Percentiles rank a stretch among this genome's conserved stretches.
These are phyloP conservation scores for Aspergillus sp. DNA, from an alignment of 2,329 filamentous ascomycete genomes.

Conservation along the genomic window DNA sequence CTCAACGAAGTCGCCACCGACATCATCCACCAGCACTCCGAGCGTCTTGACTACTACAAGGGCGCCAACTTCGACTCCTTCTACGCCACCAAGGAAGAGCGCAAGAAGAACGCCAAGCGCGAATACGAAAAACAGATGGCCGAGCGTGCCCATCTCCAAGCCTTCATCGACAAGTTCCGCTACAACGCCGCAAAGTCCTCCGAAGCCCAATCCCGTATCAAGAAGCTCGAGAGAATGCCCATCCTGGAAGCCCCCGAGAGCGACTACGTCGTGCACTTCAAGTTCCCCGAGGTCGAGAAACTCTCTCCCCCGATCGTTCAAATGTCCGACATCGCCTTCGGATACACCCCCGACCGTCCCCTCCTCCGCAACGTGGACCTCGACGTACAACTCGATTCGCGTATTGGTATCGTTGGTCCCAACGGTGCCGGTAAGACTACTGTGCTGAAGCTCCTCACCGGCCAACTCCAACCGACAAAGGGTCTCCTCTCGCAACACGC, in stretches of 20 bases:
- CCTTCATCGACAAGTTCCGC: conserved; percentile 99
- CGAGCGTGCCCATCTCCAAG: conserved; percentile 87
- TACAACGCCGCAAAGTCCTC: conserved; percentile 99
- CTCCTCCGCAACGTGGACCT: conserved; percentile 86
- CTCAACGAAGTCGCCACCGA: conserved; percentile 98
- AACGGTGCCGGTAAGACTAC: conserved; percentile 99
- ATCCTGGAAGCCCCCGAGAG: conserved; percentile 84
- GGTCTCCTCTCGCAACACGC: conserved; percentile 88
- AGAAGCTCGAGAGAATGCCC: conserved; percentile 98
- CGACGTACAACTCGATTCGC: conserved; percentile 95
- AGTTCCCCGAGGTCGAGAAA: conserved; percentile 96
- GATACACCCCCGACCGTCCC: conserved; percentile 76
- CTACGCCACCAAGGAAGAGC: conserved; percentile 95
- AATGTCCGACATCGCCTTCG: conserved; percentile 90
- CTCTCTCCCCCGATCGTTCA: conserved; percentile 96
- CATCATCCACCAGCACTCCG: conserved; percentile 97
- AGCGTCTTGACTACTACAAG: conserved; percentile 97
- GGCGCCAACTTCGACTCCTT: conserved; percentile 75
- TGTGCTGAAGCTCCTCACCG: conserved; percentile 94
- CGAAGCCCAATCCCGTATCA: conserved; percentile 97
- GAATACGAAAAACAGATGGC: conserved; percentile 99
- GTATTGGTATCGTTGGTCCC: conserved; percentile 98
- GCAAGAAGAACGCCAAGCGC: conserved; percentile 91
- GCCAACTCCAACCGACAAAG: conserved; percentile 72
- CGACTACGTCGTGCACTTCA: conserved; percentile 95